phyloP scores from a whole-genome alignment of 2,329 filamentous ascomycete species.

The Xylariaceae sp. region DNA sequence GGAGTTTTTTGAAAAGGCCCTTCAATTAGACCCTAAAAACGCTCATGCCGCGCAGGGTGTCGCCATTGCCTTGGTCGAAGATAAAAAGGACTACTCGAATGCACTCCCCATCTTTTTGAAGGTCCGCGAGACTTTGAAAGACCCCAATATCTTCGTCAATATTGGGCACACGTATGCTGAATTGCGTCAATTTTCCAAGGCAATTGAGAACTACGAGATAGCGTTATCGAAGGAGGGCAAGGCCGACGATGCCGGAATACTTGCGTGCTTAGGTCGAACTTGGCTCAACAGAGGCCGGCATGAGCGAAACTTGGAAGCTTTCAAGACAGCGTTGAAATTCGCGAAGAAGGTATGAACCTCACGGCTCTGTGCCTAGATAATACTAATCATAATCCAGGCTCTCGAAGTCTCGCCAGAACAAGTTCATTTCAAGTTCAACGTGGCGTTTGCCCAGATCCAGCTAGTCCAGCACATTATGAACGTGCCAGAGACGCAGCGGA shows the following conservation, averaged over 20 bases:
- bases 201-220: conserved; percentile 91
- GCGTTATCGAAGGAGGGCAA: conserved; percentile 77
- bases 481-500: conserved; percentile 73
- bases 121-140: conserved; percentile 84
- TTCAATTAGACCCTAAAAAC: conserved; percentile 92
- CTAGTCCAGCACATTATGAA: conserved; percentile 77
- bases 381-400: conserved; percentile 50
- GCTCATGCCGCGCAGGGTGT: conserved; percentile 95
- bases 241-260: conserved; percentile 69
- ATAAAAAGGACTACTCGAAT: conserved; percentile 82
- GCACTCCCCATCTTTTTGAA: conserved; percentile 88
- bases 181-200: conserved; percentile 82
- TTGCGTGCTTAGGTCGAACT: conserved; percentile 82
- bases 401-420: conserved; percentile 77
- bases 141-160: conserved; percentile 86
- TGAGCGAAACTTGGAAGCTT: conserved; percentile 57
- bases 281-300: conserved; percentile 77
- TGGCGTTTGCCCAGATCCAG: conserved; percentile 95
- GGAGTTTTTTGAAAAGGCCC: conserved; percentile 96
- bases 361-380: neutral
- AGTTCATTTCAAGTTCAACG: conserved; percentile 92
- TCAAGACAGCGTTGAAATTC: conserved; percentile 56
- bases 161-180: conserved; percentile 91
- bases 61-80: conserved; percentile 89
- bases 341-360: conserved; percentile 56